Evolutionary conservation across 164 flowering plant species (phyloP), one percentile per base, ranked within the genome.

Genomic region (Amborella trichopoda): DNA sequence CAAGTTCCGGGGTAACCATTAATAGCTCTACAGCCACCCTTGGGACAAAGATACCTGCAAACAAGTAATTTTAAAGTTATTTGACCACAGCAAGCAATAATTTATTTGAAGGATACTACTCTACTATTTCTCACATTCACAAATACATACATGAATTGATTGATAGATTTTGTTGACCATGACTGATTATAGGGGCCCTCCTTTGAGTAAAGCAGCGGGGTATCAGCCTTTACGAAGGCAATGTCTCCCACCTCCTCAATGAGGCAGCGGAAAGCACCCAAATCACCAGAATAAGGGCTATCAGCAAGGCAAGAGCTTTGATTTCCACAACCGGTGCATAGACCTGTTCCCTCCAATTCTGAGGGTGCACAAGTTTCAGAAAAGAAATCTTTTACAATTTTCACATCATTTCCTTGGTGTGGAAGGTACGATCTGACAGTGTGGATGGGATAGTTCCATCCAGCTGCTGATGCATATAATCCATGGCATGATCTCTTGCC

Each of bases 351-450:
- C 46, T 48, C 42, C 22, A 67, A 62, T 36, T 59, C 62, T 6
- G 71, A 67, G 3, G 71, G 71, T n/a, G 71, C 70, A 39, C 68
- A 67, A 23, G 56, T 65, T 18, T 26, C 34, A 6, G 71, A 63
- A 53, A 67, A 67, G 50, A 63, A 67, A 3, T 28, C 48, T 5
- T 28, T 25, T 6, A 52, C 60, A 6, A 59, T 53, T 30, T 53
- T 65, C 19, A 19, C n/a, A 21, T 53, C 62, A 34, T 50, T 59
- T 22, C 36, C 12, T 11, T 46, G 22, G 4, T 45, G 5, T 3
- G 50, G 40, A 45, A 36, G n/a, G 26, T 40, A 52, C 4, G 25
- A 8, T 42, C 53, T 63, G 44, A 59, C 47, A 58, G 38, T 51
- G 22, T 36, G 53, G 46, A 68, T 18, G 34, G 72, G 72, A 46